phyloP scores from a whole-genome alignment of 2,329 filamentous ascomycete species.

The Beauveria medogensis region DNA sequence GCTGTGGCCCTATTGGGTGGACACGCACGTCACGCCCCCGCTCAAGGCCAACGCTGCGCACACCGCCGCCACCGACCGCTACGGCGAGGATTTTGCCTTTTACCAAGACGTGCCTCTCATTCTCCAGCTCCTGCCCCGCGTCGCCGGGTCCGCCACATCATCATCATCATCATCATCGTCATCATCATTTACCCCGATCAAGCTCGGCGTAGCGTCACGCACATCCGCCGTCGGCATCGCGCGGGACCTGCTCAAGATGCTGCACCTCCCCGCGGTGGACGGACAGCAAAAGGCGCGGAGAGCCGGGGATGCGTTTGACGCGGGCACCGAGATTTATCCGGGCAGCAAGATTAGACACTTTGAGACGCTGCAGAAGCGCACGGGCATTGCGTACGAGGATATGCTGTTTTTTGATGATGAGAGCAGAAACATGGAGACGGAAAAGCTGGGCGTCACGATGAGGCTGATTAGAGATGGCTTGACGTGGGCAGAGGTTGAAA shows the following conservation, averaged over 20 bases:
- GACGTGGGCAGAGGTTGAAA: constrained; percentile 66
- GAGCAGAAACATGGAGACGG: constrained; percentile 74
- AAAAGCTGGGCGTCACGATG: constrained; percentile 73
- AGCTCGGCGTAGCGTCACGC: constrained; percentile 68
- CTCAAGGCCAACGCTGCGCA: constrained; percentile 42
- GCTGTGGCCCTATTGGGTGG: constrained; percentile 97
- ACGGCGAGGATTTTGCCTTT: constrained; percentile 61
- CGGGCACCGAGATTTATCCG: constrained; percentile 60
- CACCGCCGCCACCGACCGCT: constrained; percentile 41
- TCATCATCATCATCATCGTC: too few relatives aligned
- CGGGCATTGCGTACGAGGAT: constrained; percentile 64
- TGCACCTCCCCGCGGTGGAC: constrained; percentile 43
- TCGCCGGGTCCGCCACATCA: constrained; percentile 3
- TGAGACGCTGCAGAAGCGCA: constrained; percentile 60
- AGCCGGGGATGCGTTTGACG: constrained; percentile 53
- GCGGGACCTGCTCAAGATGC: constrained; percentile 67
- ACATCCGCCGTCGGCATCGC: constrained; percentile 75
- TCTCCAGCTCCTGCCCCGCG: constrained; percentile 47
- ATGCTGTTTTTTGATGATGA: constrained; percentile 98
- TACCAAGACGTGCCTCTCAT: constrained; percentile 62
- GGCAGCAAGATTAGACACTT: constrained; percentile 84
- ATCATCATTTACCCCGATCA: constrained; percentile 20
- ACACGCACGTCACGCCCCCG: constrained; percentile 78
- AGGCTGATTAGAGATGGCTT: constrained; percentile 74
- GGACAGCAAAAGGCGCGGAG: constrained; percentile 27